Evolutionary conservation across 2,329 filamentous ascomycete genomes (phyloP).

Genomic region (Cladosporium sp.): DNA sequence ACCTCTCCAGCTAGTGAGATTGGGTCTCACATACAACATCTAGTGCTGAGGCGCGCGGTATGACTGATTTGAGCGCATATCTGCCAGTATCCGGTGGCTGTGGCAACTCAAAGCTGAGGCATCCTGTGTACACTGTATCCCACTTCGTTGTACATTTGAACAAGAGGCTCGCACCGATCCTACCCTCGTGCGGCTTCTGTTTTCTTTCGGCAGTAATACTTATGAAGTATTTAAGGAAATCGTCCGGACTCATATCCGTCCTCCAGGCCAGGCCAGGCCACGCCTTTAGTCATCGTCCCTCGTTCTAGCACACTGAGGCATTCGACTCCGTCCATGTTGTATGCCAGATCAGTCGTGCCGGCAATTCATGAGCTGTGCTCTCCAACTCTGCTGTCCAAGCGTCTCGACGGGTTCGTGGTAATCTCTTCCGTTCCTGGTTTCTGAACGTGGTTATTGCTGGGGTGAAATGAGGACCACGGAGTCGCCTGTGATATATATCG

Average conservation of each 20-base stretch:
- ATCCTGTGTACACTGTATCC: neutral
- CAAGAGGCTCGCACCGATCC: neutral
- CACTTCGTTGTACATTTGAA: neutral
- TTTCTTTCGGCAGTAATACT: slow-evolving; percentile 19
- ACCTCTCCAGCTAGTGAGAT: neutral
- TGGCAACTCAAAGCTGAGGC: neutral
- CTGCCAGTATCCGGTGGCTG: neutral
- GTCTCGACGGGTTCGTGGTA: neutral
- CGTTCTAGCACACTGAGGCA: neutral
- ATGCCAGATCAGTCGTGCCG: neutral
- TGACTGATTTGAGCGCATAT: neutral
- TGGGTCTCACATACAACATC: too few species aligned
- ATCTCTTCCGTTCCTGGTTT: too few species aligned
- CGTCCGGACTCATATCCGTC: neutral
- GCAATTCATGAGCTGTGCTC: neutral
- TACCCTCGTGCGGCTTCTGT: neutral
- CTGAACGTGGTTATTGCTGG: slow-evolving; percentile 31
- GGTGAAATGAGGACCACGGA: slow-evolving; percentile 53
- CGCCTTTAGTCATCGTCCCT: neutral
- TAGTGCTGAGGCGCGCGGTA: too few species aligned
- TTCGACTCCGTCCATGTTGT: neutral
- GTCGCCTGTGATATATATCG: slow-evolving; percentile 40
- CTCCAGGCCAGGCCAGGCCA: neutral
- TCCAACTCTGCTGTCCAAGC: neutral
- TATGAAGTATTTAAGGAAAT: slow-evolving; percentile 20